Conservation (phyloP, 441 rosid species). For the Gossypium schwendimanii region DNA sequence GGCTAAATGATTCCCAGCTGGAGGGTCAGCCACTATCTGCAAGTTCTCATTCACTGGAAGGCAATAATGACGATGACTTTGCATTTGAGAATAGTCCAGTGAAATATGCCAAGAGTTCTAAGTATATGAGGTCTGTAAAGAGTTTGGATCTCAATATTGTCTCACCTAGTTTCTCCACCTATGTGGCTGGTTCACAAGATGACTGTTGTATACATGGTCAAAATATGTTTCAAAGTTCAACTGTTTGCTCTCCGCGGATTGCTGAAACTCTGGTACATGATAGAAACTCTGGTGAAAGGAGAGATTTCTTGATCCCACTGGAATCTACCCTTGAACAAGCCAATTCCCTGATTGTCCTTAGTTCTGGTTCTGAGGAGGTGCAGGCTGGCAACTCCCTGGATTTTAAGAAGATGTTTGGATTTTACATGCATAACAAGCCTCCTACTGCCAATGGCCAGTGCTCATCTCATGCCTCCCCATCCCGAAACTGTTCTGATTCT, state of each 20-base stretch:
- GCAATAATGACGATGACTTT: conserved; percentile 11
- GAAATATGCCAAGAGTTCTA: background rate
- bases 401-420: background rate
- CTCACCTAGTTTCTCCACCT: conserved; percentile 17
- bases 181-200: conserved; percentile 12
- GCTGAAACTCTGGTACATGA: background rate
- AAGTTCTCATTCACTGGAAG: background rate
- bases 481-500: background rate
- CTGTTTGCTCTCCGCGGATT: background rate
- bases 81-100: background rate
- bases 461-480: background rate
- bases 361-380: background rate
- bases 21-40: background rate
- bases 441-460: conserved; percentile 1
- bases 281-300: background rate
- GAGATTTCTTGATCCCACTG: background rate
- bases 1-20: background rate
- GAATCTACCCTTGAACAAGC: conserved; percentile 7
- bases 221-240: conserved; percentile 11
- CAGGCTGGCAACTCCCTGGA: background rate
- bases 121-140: conserved; percentile 8
- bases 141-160: conserved; percentile 12
- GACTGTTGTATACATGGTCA: conserved; percentile 5
- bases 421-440: background rate
- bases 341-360: background rate